phyloP scores from a whole-genome alignment of 345 rosid genomes.

The Excoecaria agallocha region DNA sequence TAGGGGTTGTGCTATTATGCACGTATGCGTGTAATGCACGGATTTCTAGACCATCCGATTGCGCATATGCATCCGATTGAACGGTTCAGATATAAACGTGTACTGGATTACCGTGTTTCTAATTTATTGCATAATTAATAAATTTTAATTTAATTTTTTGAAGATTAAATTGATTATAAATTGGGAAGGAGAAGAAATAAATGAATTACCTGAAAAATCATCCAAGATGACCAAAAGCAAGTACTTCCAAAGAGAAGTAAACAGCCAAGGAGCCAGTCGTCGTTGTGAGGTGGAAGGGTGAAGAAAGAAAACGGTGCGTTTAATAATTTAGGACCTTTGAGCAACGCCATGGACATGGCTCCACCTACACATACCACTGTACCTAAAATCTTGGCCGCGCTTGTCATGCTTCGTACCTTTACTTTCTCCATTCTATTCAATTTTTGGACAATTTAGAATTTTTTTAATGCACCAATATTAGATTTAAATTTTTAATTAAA shows the following conservation, averaged over 20 bases:
- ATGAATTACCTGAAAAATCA: slow-evolving; percentile 46
- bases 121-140: not conserved
- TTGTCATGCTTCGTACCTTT: slow-evolving; percentile 21
- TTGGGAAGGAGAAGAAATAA: not conserved
- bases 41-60: too few relatives aligned
- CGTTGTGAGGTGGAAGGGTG: slow-evolving; percentile 20
- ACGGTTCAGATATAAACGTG: not conserved
- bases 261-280: slow-evolving; percentile 53
- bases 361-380: slow-evolving; percentile 44
- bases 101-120: not conserved
- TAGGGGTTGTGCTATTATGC: too few relatives aligned
- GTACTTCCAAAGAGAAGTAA: slow-evolving; percentile 43
- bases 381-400: slow-evolving; percentile 38
- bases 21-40: too few relatives aligned
- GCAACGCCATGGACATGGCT: slow-evolving; percentile 61
- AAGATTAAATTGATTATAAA: not conserved
- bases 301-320: slow-evolving; percentile 22
- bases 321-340: slow-evolving; percentile 51
- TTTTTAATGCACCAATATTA: not conserved
- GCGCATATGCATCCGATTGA: too few relatives aligned
- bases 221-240: slow-evolving; percentile 58
- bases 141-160: too few relatives aligned
- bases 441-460: not conserved
- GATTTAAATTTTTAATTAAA: too few relatives aligned
- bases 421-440: slow-evolving; percentile 41